A percentile compares a stretch with the other conserved stretches of the same genome.
Evolutionary conservation across 305 asterid genomes (phyloP).

Genomic region (Fraxinus sp.): DNA sequence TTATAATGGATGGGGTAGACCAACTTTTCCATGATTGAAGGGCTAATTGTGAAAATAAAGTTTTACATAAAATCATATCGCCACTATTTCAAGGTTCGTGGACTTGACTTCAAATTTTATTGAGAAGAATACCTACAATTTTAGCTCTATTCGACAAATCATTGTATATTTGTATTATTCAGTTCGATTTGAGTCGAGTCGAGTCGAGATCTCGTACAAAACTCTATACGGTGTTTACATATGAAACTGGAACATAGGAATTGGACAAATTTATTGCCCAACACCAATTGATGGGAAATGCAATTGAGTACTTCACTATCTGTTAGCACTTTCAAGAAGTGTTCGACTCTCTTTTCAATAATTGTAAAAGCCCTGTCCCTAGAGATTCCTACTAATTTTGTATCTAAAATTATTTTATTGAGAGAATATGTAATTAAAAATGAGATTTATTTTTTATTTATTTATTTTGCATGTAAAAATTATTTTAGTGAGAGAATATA

Average conservation of each 20-base stretch:
- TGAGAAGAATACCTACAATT: neutral
- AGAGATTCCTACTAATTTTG: slow-evolving; percentile 25
- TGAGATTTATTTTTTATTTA: neutral
- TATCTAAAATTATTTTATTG: neutral
- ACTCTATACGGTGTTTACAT: neutral
- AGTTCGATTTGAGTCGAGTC: neutral
- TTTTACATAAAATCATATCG: neutral
- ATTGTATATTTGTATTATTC: neutral
- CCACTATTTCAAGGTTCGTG: neutral
- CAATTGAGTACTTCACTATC: slow-evolving; percentile 30
- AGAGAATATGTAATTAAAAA: no score
- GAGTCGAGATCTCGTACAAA: neutral
- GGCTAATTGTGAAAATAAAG: neutral
- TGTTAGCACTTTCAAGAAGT: slow-evolving; percentile 35
- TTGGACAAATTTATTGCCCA: slow-evolving; percentile 26
- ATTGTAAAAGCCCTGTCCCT: slow-evolving; percentile 38
- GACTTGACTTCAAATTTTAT: neutral
- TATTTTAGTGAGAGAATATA: no score
- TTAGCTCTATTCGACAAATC: neutral
- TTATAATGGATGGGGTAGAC: slow-evolving; percentile 12
- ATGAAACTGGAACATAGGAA: slow-evolving; percentile 3
- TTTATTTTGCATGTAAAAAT: no score
- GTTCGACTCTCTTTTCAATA: slow-evolving; percentile 46
- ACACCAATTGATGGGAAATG: slow-evolving; percentile 31
- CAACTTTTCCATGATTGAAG: slow-evolving; percentile 13